phyloP scores from a whole-genome alignment of 1,139 yeast genomes.

The Blastobotrys serpentis region DNA sequence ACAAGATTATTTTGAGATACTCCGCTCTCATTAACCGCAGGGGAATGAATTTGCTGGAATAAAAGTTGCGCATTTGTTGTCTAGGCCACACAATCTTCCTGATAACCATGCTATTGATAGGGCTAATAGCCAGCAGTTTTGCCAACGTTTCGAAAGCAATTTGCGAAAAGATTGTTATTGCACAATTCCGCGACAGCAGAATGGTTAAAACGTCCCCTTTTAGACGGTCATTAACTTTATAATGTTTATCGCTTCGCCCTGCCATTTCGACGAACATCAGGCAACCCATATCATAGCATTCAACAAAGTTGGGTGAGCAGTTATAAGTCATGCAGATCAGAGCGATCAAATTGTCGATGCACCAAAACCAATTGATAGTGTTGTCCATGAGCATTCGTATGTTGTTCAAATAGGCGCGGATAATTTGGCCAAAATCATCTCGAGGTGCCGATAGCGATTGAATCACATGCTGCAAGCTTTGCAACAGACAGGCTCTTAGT shows the following conservation, averaged over 20 bases:
- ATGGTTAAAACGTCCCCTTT: constrained; percentile 17
- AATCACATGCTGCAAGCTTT: constrained; percentile 6
- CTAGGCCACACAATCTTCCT: constrained; percentile 13
- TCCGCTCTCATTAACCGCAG: constrained; percentile 24
- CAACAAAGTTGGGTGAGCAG: constrained; percentile 17
- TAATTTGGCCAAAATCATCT: constrained; percentile 10
- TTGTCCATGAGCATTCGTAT: constrained; percentile 15
- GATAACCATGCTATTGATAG: constrained; percentile 11
- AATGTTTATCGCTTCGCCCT: background rate
- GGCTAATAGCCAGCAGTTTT: constrained; percentile 16
- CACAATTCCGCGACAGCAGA: constrained; percentile 15
- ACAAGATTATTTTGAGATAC: constrained; percentile 19
- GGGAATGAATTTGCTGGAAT: constrained; percentile 11
- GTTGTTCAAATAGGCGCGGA: constrained; percentile 13
- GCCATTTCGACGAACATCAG: constrained; percentile 15
- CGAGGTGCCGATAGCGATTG: background rate
- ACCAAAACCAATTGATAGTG: constrained; percentile 18
- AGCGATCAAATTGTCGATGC: constrained; percentile 19
- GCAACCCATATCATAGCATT: constrained; percentile 22
- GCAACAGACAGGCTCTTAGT: constrained; percentile 1
- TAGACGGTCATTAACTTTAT: constrained; percentile 12
- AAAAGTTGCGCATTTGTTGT: constrained; percentile 16
- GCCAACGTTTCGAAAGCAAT: constrained; percentile 24
- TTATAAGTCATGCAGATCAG: constrained; percentile 14
- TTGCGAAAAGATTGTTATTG: constrained; percentile 17